Percentiles rank a stretch among this genome's conserved stretches.
Evolutionary conservation across 768 basidiomycete species (phyloP).

Genomic region (Hemileccinum rubropunctum): DNA sequence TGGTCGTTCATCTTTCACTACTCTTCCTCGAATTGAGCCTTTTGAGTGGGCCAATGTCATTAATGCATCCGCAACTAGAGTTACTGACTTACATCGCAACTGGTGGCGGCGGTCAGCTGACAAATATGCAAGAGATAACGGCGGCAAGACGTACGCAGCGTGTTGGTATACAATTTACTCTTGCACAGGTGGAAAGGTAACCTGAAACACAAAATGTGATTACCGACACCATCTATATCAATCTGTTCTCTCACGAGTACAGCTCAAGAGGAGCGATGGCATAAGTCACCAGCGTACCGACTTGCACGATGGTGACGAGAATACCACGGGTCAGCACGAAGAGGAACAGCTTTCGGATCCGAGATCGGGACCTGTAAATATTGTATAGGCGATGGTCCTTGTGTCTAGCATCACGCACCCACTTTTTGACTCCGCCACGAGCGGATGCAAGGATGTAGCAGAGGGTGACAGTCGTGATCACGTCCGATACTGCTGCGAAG

Average conservation of each 20-base stretch:
- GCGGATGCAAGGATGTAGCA: conserved; percentile 14
- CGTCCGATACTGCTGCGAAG: conserved; percentile 6
- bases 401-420: not conserved
- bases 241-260: conserved; percentile 6
- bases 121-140: not conserved
- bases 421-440: conserved; percentile 4
- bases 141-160: not conserved
- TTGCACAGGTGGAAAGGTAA: conserved; percentile 9
- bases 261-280: not conserved
- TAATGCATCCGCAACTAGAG: not conserved
- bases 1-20: not conserved
- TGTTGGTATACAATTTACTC: conserved; percentile 6
- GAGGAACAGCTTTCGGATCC: conserved; percentile 9
- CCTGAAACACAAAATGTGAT: conserved; percentile 2
- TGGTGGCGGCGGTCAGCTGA: not conserved
- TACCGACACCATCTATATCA: not conserved
- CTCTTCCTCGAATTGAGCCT: conserved; percentile 7
- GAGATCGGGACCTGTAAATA: conserved; percentile 4
- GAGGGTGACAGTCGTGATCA: conserved; percentile 6
- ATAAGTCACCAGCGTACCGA: not conserved
- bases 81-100: conserved; percentile 8
- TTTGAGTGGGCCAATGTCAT: not conserved
- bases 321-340: conserved; percentile 15
- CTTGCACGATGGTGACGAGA: conserved; percentile 13
- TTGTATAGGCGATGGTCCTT: not conserved